A percentile compares a stretch with the other conserved stretches of the same genome.
phyloP scores from a whole-genome alignment of 345 rosid genomes.

The Boechera stricta region DNA sequence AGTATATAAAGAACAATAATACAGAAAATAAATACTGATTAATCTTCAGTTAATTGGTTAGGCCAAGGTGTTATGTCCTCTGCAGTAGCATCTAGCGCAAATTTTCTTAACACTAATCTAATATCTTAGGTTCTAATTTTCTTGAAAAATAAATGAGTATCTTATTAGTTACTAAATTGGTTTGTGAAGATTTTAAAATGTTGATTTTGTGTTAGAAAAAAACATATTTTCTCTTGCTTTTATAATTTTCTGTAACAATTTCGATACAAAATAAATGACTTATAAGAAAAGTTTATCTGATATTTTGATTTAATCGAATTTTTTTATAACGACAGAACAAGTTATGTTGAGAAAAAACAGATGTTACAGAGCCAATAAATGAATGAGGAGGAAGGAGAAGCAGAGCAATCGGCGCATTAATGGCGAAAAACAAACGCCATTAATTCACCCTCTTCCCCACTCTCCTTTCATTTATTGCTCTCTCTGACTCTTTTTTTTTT shows the following conservation, averaged over 20 bases:
- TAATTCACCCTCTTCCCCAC: constrained; percentile 52
- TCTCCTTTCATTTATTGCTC: constrained; percentile 50
- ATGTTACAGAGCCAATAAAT: constrained; percentile 38
- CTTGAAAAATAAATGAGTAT: background rate
- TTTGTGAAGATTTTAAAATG: background rate
- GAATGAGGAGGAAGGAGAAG: constrained; percentile 45
- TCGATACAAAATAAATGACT: background rate
- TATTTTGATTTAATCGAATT: background rate
- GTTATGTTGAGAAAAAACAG: constrained; percentile 7
- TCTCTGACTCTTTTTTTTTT: constrained; percentile 35
- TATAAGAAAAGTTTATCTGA: no score
- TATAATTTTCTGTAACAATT: background rate
- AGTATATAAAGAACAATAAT: background rate
- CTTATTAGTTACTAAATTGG: background rate
- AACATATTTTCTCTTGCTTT: background rate
- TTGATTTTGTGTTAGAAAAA: background rate
- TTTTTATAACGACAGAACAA: background rate
- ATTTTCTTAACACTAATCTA: no score
- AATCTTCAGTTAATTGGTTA: background rate
- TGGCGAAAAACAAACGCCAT: constrained; percentile 59
- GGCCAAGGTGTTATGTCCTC: no score
- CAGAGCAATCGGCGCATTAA: constrained; percentile 58
- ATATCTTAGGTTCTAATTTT: background rate
- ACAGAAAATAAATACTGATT: background rate
- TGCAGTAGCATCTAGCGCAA: no score